A percentile compares a stretch with the other conserved stretches of the same genome.
Conservation (phyloP, 148 eudicot genomes). For the Polygonum maritimum region DNA sequence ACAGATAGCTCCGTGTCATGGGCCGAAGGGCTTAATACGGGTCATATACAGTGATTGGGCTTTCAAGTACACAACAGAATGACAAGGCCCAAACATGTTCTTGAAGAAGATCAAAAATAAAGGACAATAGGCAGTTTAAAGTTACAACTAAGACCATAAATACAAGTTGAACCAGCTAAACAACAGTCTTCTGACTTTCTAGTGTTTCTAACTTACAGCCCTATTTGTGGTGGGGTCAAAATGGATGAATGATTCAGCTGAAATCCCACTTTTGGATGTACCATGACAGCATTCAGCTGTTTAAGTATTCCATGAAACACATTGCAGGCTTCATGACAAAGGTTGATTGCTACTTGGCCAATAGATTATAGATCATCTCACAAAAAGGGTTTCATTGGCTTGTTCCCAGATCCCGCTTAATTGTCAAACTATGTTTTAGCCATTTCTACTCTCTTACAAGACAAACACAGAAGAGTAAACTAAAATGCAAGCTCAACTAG, state of each 20-base stretch:
- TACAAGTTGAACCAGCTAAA: not conserved
- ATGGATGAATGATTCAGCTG: not conserved
- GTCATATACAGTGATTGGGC: not conserved
- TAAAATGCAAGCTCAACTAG: not conserved
- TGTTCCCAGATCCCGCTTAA: not conserved
- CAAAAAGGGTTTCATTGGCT: not conserved
- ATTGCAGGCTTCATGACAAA: not conserved
- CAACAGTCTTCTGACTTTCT: not conserved
- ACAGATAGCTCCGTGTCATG: not conserved
- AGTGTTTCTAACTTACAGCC: not conserved
- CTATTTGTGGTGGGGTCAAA: not conserved
- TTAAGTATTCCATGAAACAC: not conserved
- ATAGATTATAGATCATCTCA: not conserved
- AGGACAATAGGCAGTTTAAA: not conserved
- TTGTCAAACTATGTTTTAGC: not conserved
- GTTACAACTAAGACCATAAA: not conserved
- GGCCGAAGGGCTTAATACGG: not conserved
- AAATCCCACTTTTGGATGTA: not conserved
- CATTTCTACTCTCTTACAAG: not conserved
- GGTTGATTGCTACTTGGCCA: not conserved
- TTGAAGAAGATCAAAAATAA: too few relatives aligned
- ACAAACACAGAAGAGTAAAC: not conserved
- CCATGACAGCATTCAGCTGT: not conserved
- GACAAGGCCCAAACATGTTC: not conserved
- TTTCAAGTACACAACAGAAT: not conserved